Evolutionary conservation across 2,329 filamentous ascomycete genomes (phyloP).

Genomic region (Raffaelea arxii): DNA sequence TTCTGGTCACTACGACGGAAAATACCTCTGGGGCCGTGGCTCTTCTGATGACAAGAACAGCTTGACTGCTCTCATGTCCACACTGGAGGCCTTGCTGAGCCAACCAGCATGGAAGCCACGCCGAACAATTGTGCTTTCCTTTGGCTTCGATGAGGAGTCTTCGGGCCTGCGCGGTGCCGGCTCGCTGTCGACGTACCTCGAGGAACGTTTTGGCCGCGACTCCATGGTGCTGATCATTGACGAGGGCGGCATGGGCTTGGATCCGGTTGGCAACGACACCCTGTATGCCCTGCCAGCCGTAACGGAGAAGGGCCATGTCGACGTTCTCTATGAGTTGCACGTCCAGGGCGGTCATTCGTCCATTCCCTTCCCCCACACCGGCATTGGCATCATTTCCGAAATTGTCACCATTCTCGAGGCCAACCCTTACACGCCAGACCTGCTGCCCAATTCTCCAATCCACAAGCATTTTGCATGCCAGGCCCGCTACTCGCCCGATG

Average conservation of each 20-base stretch:
- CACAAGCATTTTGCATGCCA: constrained; percentile 33
- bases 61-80: constrained; percentile 45
- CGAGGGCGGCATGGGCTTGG: constrained; percentile 41
- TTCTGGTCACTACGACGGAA: constrained; percentile 46
- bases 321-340: constrained; percentile 47
- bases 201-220: constrained; percentile 42
- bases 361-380: constrained; percentile 43
- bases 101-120: constrained; percentile 37
- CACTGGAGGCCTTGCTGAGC: constrained; percentile 43
- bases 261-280: constrained; percentile 27
- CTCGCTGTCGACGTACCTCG: constrained; percentile 33
- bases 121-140: constrained; percentile 47
- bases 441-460: constrained; percentile 19
- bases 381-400: constrained; percentile 41
- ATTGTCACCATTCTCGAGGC: constrained; percentile 36
- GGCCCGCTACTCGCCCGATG: constrained; percentile 32
- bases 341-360: constrained; percentile 52
- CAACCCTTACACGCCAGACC: constrained; percentile 29
- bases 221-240: constrained; percentile 47
- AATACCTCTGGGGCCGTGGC: constrained; percentile 52
- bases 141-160: constrained; percentile 56
- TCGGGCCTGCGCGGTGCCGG: constrained; percentile 40
- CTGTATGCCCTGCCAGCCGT: constrained; percentile 47
- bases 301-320: constrained; percentile 51
- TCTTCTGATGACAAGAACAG: constrained; percentile 52